Evolutionary conservation across 2,329 filamentous ascomycete genomes (phyloP), one percentile per base, ranked within the genome.

Genomic region (Penicillium sp.): DNA sequence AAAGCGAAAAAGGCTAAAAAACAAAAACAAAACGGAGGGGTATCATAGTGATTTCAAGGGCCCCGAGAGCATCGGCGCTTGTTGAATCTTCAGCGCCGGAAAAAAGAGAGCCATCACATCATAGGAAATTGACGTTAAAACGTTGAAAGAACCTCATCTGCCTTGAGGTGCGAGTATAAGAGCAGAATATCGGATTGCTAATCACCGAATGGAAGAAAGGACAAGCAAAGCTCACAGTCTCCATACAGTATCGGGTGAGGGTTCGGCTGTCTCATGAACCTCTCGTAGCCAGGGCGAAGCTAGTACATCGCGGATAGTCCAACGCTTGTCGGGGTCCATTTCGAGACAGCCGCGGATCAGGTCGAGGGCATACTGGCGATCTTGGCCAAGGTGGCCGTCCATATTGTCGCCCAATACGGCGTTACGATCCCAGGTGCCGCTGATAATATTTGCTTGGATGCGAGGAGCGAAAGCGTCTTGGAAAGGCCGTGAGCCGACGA

Each of bases 401-500:
- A 62, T 66, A 1, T 75, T 74, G n/a, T 75, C 74, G 4, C 74
- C 72, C 26, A 80, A 71, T 24, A 87, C 72, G 13, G 78, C 73
- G 14, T 79, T 71, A 11, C 75, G 71, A 55, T 86, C 77, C 83
- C 85, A 89, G 18, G 81, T 79, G 6, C 85, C 85, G 16, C 76
- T 78, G 31, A 82, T 69, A 56, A 89, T 88, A 62, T 84, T 82
- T 58, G 80, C 78, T 53, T 81, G 80, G 4, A 86, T 79, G 55
- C 82, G 82, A 45, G 83, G 81, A 44, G 82, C 76, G 60, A 88
- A 82, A 0, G 79, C 70, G 62, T 87, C 82, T 47, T 83, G 79
- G 72, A 88, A 89, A 0, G 86, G 86, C 6, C 87, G 76, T 5
- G 79, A 79, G 16, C 85, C 85, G 0, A 84, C 84, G 24, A 87